phyloP scores from a whole-genome alignment of 176 grass and related monocot species.

The Puya raimondii region DNA sequence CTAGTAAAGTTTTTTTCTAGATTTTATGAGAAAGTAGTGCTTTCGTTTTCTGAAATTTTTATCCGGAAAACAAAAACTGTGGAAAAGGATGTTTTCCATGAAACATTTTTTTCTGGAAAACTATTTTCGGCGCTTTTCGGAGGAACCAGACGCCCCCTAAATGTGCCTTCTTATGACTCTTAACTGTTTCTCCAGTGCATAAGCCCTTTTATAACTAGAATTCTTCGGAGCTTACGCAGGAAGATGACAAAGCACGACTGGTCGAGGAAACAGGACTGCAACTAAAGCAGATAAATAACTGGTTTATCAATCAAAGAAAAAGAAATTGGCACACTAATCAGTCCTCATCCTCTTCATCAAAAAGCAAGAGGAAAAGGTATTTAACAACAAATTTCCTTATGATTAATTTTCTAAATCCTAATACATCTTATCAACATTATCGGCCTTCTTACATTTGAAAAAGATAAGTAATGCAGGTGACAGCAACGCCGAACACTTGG shows the following conservation, averaged over 20 bases:
- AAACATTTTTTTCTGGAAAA: too few species aligned
- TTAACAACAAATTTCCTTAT: not conserved
- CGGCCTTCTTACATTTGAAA: constrained; percentile 23
- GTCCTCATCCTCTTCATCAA: constrained; percentile 48
- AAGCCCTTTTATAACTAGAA: not conserved
- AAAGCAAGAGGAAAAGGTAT: constrained; percentile 95
- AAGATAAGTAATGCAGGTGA: constrained; percentile 62
- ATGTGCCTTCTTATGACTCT: too few species aligned
- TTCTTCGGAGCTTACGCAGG: constrained; percentile 28
- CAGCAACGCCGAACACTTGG: constrained; percentile 32
- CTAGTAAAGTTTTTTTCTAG: too few species aligned
- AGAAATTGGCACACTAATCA: constrained; percentile 94
- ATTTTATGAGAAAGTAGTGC: too few species aligned
- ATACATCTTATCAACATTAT: not conserved
- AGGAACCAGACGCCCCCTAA: too few species aligned
- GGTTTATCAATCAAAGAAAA: constrained; percentile 99
- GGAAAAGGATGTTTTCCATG: too few species aligned
- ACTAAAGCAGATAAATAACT: constrained; percentile 98
- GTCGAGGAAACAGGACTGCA: constrained; percentile 94
- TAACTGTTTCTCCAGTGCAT: not conserved
- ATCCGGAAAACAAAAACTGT: too few species aligned
- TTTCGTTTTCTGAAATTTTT: too few species aligned
- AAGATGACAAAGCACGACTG: constrained; percentile 84
- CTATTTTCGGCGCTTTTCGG: too few species aligned
- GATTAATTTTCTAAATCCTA: not conserved